Evolutionary conservation across 164 flowering plant species (phyloP).

Genomic region (Macadamia tetraphylla): DNA sequence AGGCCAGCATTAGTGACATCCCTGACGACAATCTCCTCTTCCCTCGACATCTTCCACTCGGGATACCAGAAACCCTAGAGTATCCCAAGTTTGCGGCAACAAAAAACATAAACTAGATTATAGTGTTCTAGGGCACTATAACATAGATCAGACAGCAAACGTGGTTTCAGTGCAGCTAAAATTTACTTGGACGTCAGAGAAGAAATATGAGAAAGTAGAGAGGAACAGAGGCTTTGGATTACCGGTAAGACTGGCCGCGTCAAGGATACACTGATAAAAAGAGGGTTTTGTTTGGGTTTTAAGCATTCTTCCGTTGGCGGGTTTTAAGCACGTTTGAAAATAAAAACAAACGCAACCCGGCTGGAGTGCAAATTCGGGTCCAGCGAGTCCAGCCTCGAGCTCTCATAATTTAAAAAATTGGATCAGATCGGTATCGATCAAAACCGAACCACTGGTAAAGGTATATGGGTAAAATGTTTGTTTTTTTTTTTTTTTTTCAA

Average conservation of each 20-base stretch:
- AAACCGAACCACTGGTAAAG: no score
- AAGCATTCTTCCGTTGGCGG: slow-evolving; percentile 9
- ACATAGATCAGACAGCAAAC: neutral
- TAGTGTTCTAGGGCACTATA: neutral
- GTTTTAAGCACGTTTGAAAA: slow-evolving; percentile 6
- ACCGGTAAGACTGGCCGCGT: neutral
- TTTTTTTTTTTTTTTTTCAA: no score
- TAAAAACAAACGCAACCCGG: slow-evolving; percentile 14
- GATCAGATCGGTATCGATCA: no score
- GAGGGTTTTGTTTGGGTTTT: slow-evolving; percentile 13
- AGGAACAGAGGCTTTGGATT: neutral
- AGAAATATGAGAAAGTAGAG: neutral
- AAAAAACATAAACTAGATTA: neutral
- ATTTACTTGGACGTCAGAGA: neutral
- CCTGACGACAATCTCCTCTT: slow-evolving; percentile 66
- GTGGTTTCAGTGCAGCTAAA: neutral
- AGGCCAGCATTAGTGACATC: slow-evolving; percentile 84
- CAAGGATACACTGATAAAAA: neutral
- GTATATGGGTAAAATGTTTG: no score
- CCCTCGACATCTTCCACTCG: slow-evolving; percentile 54
- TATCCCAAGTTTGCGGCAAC: neutral
- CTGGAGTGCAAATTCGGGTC: neutral
- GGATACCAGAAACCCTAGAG: slow-evolving; percentile 10
- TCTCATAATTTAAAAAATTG: no score
- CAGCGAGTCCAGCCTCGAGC: no score